These are phyloP conservation scores for Calamus simplicifolius DNA, from an alignment of 176 grass and related monocot species.

Conservation along the genomic window DNA sequence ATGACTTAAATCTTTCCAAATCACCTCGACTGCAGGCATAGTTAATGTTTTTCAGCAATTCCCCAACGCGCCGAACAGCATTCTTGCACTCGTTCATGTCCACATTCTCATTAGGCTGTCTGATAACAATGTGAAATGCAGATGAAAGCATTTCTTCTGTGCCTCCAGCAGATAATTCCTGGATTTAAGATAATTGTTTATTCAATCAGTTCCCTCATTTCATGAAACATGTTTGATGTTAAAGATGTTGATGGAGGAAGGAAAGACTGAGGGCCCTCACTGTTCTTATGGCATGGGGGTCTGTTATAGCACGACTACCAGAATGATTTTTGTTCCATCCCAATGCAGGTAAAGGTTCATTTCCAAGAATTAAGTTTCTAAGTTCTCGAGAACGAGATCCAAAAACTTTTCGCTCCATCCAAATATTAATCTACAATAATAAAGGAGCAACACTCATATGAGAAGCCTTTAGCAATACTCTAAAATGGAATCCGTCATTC, in stretches of 20 bases:
- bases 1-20: constrained; percentile 10
- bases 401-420: constrained; percentile 98
- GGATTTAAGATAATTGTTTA: constrained; percentile 15
- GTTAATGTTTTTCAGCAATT: constrained; percentile 70
- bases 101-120: constrained; percentile 40
- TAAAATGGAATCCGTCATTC: too few species aligned
- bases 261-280: constrained; percentile 34
- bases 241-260: constrained; percentile 11
- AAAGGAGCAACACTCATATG: background rate
- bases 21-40: constrained; percentile 55
- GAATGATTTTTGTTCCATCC: constrained; percentile 81
- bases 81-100: constrained; percentile 71
- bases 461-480: background rate
- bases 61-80: constrained; percentile 44
- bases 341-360: constrained; percentile 55
- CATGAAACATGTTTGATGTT: background rate
- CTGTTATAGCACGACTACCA: constrained; percentile 58
- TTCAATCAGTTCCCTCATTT: constrained; percentile 10
- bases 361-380: constrained; percentile 81
- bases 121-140: constrained; percentile 54
- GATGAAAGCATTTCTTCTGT: constrained; percentile 79
- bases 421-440: constrained; percentile 70
- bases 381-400: constrained; percentile 65
- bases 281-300: constrained; percentile 65
- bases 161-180: constrained; percentile 83